A percentile compares a stretch with the other conserved stretches of the same genome.
These are phyloP conservation scores for Allodekkera sacchari DNA, from an alignment of 805 yeast species.

Conservation along the genomic window DNA sequence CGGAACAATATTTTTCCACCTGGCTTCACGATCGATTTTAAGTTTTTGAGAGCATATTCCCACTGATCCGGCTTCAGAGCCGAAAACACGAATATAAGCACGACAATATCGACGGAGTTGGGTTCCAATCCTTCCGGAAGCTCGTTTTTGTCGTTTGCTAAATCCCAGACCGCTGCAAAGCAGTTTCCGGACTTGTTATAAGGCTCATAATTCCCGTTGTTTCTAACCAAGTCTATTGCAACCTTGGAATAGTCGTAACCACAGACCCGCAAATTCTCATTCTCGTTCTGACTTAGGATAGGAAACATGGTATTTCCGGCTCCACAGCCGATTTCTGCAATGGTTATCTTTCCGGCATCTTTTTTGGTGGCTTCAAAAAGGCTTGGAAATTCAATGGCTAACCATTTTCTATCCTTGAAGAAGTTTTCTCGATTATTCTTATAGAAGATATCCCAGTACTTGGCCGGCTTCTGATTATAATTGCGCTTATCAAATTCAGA, in stretches of 20 bases:
- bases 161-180: constrained; percentile 90
- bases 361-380: constrained; percentile 70
- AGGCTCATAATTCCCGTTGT: constrained; percentile 49
- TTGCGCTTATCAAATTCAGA: constrained; percentile 71
- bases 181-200: constrained; percentile 29
- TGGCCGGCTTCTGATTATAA: constrained; percentile 80
- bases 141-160: constrained; percentile 62
- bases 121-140: constrained; percentile 83
- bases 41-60: constrained; percentile 68
- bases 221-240: constrained; percentile 80
- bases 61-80: constrained; percentile 92
- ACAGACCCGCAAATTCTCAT: constrained; percentile 59
- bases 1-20: constrained; percentile 87
- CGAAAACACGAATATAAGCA: constrained; percentile 91
- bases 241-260: constrained; percentile 88
- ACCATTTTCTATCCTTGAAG: constrained; percentile 95
- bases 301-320: constrained; percentile 98
- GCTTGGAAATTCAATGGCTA: constrained; percentile 86
- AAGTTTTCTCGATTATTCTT: constrained; percentile 86
- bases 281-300: constrained; percentile 71
- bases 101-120: constrained; percentile 79
- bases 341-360: constrained; percentile 60
- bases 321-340: constrained; percentile 95
- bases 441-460: constrained; percentile 93
- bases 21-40: constrained; percentile 72